Evolutionary conservation across 1,284 basidiomycete genomes (phyloP), one percentile per base, ranked within the genome.

Genomic region (Pholiota adiposa): DNA sequence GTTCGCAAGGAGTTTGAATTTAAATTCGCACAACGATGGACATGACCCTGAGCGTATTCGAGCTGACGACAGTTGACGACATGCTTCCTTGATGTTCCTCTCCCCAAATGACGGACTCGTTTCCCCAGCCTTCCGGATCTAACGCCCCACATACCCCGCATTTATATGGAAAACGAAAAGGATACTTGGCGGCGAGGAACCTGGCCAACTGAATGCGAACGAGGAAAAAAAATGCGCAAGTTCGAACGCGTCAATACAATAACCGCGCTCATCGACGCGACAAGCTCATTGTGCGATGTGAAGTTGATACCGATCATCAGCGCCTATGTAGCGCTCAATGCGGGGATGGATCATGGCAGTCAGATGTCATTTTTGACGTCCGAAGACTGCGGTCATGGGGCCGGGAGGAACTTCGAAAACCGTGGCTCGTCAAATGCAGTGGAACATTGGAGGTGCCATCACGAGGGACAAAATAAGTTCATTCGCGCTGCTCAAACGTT

Each of bases 31-130:
- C 44, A 25, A 46, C 1, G 1, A 43, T 11, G 40, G 8, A 43
- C 25, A 46, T 16, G 25, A 16, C 44, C 40, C 19, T 43, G 40
- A 12, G 40, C 9, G 12, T 23, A 11, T 43, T 46, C 12, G 44
- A 38, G 14, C 36, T 38, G 36, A 38, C 36, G 36, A 27, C 51
- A 12, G 12, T 29, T 53, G 51, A 38, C 51, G 51, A 53, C 34
- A 53, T 53, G 51, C 23, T 53, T 41, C 51, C 18, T 43, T 53
- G 51, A 53, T 43, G 36, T 36, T 40, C 38, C 38, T 51, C 49
- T n/a, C 38, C 14, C 36, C 36, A 25, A 23, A 16, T 41, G 25
- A 51, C 38, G 9, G 11, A 0, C 11, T 38, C 11, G 29, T 19
- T 25, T 40, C 38, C 51, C 51, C 51, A 40, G 12, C 36, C 23